phyloP scores from a whole-genome alignment of 805 yeast species.

The Kazachstania bromeliacearum region DNA sequence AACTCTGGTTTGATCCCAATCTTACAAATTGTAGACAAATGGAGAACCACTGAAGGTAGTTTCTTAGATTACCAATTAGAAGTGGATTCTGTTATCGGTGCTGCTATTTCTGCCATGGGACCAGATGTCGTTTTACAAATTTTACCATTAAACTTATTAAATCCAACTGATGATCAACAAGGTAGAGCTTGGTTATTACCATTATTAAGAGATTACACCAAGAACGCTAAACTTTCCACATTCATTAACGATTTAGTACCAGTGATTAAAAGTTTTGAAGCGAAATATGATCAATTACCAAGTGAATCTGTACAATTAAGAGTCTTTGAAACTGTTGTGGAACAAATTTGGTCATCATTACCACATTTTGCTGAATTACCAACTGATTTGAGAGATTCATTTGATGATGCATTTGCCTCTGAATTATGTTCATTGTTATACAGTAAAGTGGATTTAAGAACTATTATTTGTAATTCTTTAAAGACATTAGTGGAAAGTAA shows the following conservation, averaged over 20 bases:
- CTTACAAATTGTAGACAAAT: conserved; percentile 66
- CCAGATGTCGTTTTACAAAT: conserved; percentile 70
- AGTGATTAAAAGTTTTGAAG: conserved; percentile 43
- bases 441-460: conserved; percentile 64
- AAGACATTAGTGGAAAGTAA: conserved; percentile 72
- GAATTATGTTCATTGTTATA: conserved; percentile 65
- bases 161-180: conserved; percentile 41
- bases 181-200: conserved; percentile 97
- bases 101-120: conserved; percentile 73
- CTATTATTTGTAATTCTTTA: conserved; percentile 74
- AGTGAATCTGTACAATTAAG: conserved; percentile 61
- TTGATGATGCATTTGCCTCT: conserved; percentile 72
- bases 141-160: conserved; percentile 70
- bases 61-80: conserved; percentile 52
- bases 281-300: conserved; percentile 36
- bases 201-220: conserved; percentile 74
- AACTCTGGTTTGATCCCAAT: conserved; percentile 63
- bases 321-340: conserved; percentile 74
- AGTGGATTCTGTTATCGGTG: conserved; percentile 71
- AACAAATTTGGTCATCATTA: conserved; percentile 85
- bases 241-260: conserved; percentile 63
- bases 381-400: conserved; percentile 52
- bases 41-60: conserved; percentile 72
- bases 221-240: conserved; percentile 56
- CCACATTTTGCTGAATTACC: conserved; percentile 89